Conservation (phyloP, 2,329 filamentous ascomycete genomes). For the Fusarium sp. region DNA sequence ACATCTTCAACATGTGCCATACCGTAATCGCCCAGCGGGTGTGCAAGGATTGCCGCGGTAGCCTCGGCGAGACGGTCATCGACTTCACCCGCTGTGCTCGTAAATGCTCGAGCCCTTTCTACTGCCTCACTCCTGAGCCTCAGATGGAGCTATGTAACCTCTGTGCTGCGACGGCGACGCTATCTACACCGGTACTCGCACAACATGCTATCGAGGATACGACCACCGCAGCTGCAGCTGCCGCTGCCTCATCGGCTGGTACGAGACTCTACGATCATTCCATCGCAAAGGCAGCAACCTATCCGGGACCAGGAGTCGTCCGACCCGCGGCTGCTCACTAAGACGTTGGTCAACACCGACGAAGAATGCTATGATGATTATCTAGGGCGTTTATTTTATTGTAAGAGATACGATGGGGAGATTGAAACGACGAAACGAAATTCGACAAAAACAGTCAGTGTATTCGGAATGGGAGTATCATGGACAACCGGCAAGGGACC, state of each 20-base stretch:
- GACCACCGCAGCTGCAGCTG: slow-evolving; percentile 22
- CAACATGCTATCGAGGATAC: slow-evolving; percentile 35
- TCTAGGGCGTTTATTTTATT: slow-evolving; percentile 18
- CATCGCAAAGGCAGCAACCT: slow-evolving; percentile 31
- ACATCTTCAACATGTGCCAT: slow-evolving; percentile 45
- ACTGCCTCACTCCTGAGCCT: slow-evolving; percentile 45
- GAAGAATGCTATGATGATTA: slow-evolving; percentile 1
- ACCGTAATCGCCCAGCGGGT: slow-evolving; percentile 47
- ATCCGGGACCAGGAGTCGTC: slow-evolving; percentile 27
- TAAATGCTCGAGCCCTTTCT: slow-evolving; percentile 47
- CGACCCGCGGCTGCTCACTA: slow-evolving; percentile 29
- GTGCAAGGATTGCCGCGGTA: slow-evolving; percentile 44
- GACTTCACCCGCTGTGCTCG: slow-evolving; percentile 47
- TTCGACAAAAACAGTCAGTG: slow-evolving; percentile 13
- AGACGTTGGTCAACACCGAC: slow-evolving; percentile 5
- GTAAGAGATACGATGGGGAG: slow-evolving; percentile 27
- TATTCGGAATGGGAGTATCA: slow-evolving; percentile 28
- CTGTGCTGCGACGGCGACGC: slow-evolving; percentile 34
- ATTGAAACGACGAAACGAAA: slow-evolving; percentile 37
- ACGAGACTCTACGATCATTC: slow-evolving; percentile 34
- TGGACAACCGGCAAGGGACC: slow-evolving; percentile 19
- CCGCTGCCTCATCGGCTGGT: slow-evolving; percentile 18
- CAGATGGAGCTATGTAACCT: slow-evolving; percentile 45
- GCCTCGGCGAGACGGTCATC: slow-evolving; percentile 47
- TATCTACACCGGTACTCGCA: slow-evolving; percentile 45